phyloP scores from a whole-genome alignment of 331 rosid species.

The Stylosanthes scabra region DNA sequence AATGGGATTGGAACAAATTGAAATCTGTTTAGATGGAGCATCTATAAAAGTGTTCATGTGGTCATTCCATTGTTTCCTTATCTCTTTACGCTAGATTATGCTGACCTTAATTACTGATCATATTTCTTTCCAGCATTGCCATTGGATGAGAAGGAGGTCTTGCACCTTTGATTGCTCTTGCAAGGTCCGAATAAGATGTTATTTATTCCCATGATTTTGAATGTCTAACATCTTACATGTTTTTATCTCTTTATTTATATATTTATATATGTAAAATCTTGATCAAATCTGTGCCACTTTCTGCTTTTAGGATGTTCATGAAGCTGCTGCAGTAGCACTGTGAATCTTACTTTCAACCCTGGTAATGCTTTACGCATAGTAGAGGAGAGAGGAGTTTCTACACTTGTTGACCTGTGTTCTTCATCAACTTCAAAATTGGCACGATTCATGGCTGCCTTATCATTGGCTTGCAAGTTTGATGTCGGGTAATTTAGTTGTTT shows the following conservation, averaged over 20 bases:
- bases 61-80: slow-evolving; percentile 21
- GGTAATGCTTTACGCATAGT: slow-evolving; percentile 96
- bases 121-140: slow-evolving; percentile 73
- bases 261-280: slow-evolving; percentile 26
- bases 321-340: slow-evolving; percentile 99
- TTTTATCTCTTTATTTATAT: not conserved
- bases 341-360: slow-evolving; percentile 99
- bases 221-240: not conserved
- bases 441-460: slow-evolving; percentile 98
- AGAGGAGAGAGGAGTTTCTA: slow-evolving; percentile 98
- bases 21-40: not conserved
- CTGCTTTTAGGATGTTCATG: slow-evolving; percentile 93
- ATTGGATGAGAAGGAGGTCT: slow-evolving; percentile 99
- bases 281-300: slow-evolving; percentile 31
- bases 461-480: slow-evolving; percentile 99
- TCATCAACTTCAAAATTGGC: slow-evolving; percentile 98
- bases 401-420: slow-evolving; percentile 93
- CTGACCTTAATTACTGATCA: slow-evolving; percentile 27
- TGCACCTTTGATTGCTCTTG: slow-evolving; percentile 95
- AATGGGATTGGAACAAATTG: not conserved
- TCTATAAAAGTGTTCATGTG: not conserved
- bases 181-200: slow-evolving; percentile 92
- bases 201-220: slow-evolving; percentile 37
- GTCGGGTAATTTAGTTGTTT: slow-evolving; percentile 67
- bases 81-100: slow-evolving; percentile 3